phyloP scores from a whole-genome alignment of 257 asterid species.

The Verbascum thapsus region DNA sequence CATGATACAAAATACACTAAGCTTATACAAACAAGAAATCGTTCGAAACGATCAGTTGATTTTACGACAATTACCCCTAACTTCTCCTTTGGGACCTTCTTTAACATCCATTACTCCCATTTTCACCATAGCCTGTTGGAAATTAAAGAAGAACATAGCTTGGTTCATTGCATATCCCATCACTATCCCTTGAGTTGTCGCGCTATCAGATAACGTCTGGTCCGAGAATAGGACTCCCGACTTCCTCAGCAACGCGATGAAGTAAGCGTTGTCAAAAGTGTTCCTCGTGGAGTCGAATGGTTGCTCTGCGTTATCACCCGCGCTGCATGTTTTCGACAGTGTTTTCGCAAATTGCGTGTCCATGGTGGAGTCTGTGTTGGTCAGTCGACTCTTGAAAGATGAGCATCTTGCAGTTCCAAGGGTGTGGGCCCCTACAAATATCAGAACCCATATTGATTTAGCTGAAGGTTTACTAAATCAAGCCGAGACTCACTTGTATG shows the following conservation, averaged over 20 bases:
- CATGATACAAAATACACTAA: neutral
- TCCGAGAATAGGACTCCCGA: conserved; percentile 79
- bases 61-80: conserved; percentile 53
- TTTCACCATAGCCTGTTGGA: conserved; percentile 76
- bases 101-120: conserved; percentile 79
- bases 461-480: too few species aligned
- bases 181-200: conserved; percentile 60
- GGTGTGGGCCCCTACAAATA: conserved; percentile 72
- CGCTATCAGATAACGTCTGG: conserved; percentile 63
- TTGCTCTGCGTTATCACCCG: conserved; percentile 75
- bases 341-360: conserved; percentile 62
- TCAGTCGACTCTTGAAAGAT: conserved; percentile 76
- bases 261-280: conserved; percentile 67
- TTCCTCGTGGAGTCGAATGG: conserved; percentile 60
- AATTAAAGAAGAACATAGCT: conserved; percentile 82
- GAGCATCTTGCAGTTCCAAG: conserved; percentile 88
- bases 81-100: conserved; percentile 70
- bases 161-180: conserved; percentile 64
- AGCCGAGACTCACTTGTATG: too few species aligned
- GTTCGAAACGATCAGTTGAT: conserved; percentile 41
- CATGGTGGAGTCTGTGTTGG: conserved; percentile 60
- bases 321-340: conserved; percentile 61
- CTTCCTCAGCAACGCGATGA: conserved; percentile 55
- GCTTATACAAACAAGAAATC: neutral
- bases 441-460: too few species aligned